phyloP scores from a whole-genome alignment of 805 yeast species.

The Nakazawaea siamensis region DNA sequence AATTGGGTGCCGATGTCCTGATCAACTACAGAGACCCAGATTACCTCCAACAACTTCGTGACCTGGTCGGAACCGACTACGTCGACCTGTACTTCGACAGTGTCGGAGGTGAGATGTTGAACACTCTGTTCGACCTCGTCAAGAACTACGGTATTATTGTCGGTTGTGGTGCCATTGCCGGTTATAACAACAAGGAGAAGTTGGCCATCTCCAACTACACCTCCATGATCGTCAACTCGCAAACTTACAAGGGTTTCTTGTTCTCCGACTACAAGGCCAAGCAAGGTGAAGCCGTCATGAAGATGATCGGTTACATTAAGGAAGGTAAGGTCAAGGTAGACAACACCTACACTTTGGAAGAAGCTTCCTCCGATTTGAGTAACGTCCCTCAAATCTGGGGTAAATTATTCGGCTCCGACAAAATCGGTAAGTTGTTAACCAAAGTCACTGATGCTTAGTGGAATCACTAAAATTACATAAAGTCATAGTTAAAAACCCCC shows the following conservation, averaged over 20 bases:
- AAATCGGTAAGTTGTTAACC: slow-evolving; percentile 43
- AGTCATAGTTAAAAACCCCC: no score
- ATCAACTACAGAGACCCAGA: slow-evolving; percentile 43
- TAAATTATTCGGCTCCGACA: slow-evolving; percentile 36
- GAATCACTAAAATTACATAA: no score
- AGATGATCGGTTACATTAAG: slow-evolving; percentile 27
- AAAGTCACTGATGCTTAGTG: slow-evolving; percentile 29
- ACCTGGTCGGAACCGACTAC: slow-evolving; percentile 37
- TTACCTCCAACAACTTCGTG: slow-evolving; percentile 26
- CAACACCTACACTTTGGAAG: slow-evolving; percentile 30
- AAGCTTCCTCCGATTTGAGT: slow-evolving; percentile 31
- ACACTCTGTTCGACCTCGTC: slow-evolving; percentile 29
- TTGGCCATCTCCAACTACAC: slow-evolving; percentile 31
- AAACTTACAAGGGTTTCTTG: slow-evolving; percentile 46
- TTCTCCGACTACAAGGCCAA: slow-evolving; percentile 33
- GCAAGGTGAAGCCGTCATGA: slow-evolving; percentile 28
- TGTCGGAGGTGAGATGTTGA: slow-evolving; percentile 56
- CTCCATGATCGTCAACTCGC: slow-evolving; percentile 38
- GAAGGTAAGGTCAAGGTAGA: slow-evolving; percentile 31
- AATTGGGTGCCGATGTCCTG: slow-evolving; percentile 43
- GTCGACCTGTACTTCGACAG: slow-evolving; percentile 51
- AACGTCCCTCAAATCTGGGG: slow-evolving; percentile 41
- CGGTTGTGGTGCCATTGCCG: slow-evolving; percentile 60
- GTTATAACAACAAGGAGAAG: slow-evolving; percentile 37
- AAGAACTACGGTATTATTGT: slow-evolving; percentile 36